Evolutionary conservation across 306 rosid species (phyloP), one percentile per base, ranked within the genome.

Genomic region (Corylus americana): DNA sequence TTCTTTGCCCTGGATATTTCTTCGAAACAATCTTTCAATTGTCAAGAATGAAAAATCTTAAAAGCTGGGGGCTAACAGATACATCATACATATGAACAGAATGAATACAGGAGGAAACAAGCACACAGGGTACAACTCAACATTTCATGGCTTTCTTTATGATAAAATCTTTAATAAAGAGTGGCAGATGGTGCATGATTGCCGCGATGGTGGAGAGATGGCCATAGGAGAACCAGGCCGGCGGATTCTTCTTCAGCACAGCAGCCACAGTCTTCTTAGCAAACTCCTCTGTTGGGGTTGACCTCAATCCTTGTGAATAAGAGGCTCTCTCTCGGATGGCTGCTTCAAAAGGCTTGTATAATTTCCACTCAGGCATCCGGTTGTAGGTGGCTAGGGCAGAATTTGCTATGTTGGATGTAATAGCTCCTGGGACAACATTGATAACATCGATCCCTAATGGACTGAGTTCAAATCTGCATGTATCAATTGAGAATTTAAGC

Each of bases 371-470:
- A 1, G 98, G 95, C 91, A 91, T 87, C 81, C 84, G 82, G 78
- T 78, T 79, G 88, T 89, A 94, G 80, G 59, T 61, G 8, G 88
- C 78, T 51, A 86, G 3, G 20, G 84, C 91, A 48, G 94, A 78
- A 55, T 70, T 75, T 78, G 97, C 98, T 11, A 94, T 73, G 71
- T 94, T 94, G 61, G 98, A 94, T 79, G 67, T 90, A 58, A 92
- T 73, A 70, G 87, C 94, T 76, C 98, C 98, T 1, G 98, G 97
- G 47, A 88, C 93, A 76, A 94, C 92, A 51, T 83, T 87, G 31
- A 94, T 89, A 77, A 94, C 97, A 76, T 92, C 85, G 75, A 94
- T 94, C 76, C 97, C 97, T 11, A 90, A 91, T 67, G 82, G 97
- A 51, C 72, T 83, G 3, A 95, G 88, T 78, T 95, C 97, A 87